Conservation (phyloP, 2,329 filamentous ascomycete species). For the Talaromyces sp. region DNA sequence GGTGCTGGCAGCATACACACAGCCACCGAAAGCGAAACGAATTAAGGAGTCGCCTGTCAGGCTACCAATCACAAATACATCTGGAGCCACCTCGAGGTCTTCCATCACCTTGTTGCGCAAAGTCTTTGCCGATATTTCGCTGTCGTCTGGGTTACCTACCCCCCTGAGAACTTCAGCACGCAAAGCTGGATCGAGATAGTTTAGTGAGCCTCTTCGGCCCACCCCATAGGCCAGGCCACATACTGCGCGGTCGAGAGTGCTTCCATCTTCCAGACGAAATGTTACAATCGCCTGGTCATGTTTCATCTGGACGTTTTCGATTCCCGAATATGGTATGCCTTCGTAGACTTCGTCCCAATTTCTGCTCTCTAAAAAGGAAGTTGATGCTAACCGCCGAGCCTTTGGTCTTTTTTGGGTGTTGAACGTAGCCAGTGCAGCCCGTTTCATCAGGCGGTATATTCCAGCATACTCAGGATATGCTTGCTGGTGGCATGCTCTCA, state of each 20-base stretch:
- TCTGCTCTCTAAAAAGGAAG: conserved; percentile 42
- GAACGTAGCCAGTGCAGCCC: conserved; percentile 31
- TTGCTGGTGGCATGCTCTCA: conserved; percentile 54
- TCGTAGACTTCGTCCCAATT: conserved; percentile 49
- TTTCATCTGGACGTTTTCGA: conserved; percentile 33
- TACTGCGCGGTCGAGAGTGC: conserved; percentile 40
- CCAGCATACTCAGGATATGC: conserved; percentile 59
- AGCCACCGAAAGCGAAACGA: conserved; percentile 54
- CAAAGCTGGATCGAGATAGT: conserved; percentile 45
- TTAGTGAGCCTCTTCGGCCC: conserved; percentile 50
- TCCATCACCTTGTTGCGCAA: conserved; percentile 48
- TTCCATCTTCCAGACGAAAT: conserved; percentile 39
- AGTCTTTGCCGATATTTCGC: conserved; percentile 30
- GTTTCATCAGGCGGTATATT: conserved; percentile 56
- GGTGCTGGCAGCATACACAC: conserved; percentile 50
- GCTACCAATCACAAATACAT: conserved; percentile 54
- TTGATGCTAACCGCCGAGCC: conserved; percentile 32
- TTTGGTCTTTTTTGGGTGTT: conserved; percentile 15
- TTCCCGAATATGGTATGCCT: conserved; percentile 49
- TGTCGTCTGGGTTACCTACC: background rate
- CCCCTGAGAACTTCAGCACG: conserved; percentile 41
- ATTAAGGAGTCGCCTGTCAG: conserved; percentile 57
- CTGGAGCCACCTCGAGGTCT: conserved; percentile 47
- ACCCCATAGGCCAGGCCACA: conserved; percentile 50
- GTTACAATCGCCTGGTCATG: conserved; percentile 32